Conservation (phyloP, 495 filamentous ascomycete genomes). For the Neurospora sp. region DNA sequence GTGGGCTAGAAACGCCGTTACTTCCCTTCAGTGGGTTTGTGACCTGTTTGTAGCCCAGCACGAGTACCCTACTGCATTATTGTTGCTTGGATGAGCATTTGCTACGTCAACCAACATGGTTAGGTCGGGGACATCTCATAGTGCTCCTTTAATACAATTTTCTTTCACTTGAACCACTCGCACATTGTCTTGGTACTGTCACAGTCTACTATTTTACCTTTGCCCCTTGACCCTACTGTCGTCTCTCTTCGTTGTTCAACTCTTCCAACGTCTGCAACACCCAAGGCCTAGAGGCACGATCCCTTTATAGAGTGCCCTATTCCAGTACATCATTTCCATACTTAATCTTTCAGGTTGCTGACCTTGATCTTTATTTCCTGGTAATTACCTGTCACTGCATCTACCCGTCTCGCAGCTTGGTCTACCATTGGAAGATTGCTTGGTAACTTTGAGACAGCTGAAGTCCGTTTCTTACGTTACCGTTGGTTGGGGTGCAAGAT, state of each 20-base stretch:
- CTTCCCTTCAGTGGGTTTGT: neutral
- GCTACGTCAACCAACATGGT: slow-evolving; percentile 1
- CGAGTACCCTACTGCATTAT: neutral
- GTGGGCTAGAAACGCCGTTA: neutral
- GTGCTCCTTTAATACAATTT: neutral
- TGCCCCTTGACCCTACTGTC: neutral
- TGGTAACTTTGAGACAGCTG: neutral
- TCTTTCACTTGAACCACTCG: neutral
- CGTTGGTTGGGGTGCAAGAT: neutral
- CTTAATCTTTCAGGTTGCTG: neutral
- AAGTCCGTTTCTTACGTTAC: neutral
- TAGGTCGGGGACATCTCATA: neutral
- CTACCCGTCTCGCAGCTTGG: neutral
- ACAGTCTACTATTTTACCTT: neutral
- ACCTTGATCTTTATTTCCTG: neutral
- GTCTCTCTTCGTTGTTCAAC: neutral
- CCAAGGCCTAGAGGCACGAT: neutral
- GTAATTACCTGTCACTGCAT: neutral
- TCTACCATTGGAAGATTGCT: neutral
- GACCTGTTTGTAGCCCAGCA: neutral
- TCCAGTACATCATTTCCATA: neutral
- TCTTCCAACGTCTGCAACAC: neutral
- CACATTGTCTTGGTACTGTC: neutral
- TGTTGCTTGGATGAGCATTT: neutral
- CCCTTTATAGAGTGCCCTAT: neutral